Base-by-base conservation (phyloP, 2,329 filamentous ascomycete genomes). In the Fusarium sarcochroum region DNA sequence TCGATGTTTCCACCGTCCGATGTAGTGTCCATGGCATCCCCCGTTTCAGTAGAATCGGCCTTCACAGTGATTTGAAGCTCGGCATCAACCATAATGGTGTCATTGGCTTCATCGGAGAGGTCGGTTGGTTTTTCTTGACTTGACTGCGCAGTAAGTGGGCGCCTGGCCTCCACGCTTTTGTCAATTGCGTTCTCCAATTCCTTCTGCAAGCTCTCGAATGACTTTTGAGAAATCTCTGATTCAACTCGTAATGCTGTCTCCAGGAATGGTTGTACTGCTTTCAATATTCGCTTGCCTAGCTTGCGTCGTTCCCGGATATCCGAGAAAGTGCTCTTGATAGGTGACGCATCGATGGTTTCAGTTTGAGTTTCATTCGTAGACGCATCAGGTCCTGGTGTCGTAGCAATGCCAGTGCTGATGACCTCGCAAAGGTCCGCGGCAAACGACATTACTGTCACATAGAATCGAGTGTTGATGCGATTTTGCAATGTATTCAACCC, bases 211-310 rank as follows among this genome's bases (percentile, higher is more conserved):
- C 86, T 86, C 52, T 94, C 91, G 45, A 89, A 87, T 1, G 91
- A 84, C 72, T 90, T 91, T 52, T 90, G 87, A 50, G 86, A 90
- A 41, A 97, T 85, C 63, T 96, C 92, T n/a, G 92, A 90, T 78
- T 98, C 95, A 55, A 93, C 92, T 53, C 86, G 87, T 46, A 94
- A 81, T 1, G 93, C 93, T 55, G 88, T 86, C 77, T 97, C 92
- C 5, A 97, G 83, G 44, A 89, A 86, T 15, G 92, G 89, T 76
- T 97, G 93, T 32, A 97, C 86, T 1, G 90, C 89, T 77, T 93
- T 97, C 69, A 97, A 86, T 64, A 98, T 97, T 25, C 94, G 89
- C 79, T 97, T 97, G 23, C 92, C 93, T n/a, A 97, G 83, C 71
- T 91, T 92, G 73, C 93, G 92, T 64, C 92, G 89, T 71, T 97